Conservation (phyloP, 2,329 filamentous ascomycete species). For the Scleromitrula shiraiana region DNA sequence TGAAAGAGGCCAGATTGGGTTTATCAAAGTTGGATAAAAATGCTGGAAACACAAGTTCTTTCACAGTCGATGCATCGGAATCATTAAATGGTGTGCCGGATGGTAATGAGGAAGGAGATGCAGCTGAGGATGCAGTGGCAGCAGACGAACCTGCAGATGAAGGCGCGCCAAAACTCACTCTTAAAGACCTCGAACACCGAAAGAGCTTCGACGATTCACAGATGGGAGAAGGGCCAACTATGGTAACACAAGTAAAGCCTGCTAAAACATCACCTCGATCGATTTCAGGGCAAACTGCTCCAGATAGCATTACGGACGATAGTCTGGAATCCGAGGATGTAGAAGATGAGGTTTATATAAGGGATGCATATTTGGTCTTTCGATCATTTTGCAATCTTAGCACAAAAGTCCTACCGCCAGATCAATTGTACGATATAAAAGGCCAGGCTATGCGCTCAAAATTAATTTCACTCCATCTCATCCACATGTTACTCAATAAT, state of each 20-base stretch:
- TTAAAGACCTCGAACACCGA: slow-evolving; percentile 59
- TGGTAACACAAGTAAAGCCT: slow-evolving; percentile 54
- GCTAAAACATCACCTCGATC: slow-evolving; percentile 36
- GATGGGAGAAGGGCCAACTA: slow-evolving; percentile 57
- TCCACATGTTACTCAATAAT: slow-evolving; percentile 92
- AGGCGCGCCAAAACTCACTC: slow-evolving; percentile 47
- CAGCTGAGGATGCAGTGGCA: slow-evolving; percentile 19
- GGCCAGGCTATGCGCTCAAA: slow-evolving; percentile 98
- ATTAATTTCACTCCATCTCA: slow-evolving; percentile 86
- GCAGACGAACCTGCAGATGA: slow-evolving; percentile 27
- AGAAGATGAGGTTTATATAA: slow-evolving; percentile 93
- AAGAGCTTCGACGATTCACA: slow-evolving; percentile 61
- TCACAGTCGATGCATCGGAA: slow-evolving; percentile 27
- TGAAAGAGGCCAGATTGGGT: slow-evolving; percentile 72
- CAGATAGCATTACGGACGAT: slow-evolving; percentile 48
- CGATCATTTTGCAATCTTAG: slow-evolving; percentile 96
- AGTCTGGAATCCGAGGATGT: slow-evolving; percentile 52
- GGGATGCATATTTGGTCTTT: slow-evolving; percentile 95
- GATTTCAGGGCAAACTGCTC: slow-evolving; percentile 44
- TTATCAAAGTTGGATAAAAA: slow-evolving; percentile 27
- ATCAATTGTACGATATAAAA: slow-evolving; percentile 86
- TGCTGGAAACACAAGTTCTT: slow-evolving; percentile 25
- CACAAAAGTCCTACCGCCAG: slow-evolving; percentile 80
- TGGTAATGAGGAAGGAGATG: slow-evolving; percentile 21
- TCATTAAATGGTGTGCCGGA: slow-evolving; percentile 20